Evolutionary conservation across 2,329 filamentous ascomycete species (phyloP).

Genomic region (Pseudocercospora fuligena): DNA sequence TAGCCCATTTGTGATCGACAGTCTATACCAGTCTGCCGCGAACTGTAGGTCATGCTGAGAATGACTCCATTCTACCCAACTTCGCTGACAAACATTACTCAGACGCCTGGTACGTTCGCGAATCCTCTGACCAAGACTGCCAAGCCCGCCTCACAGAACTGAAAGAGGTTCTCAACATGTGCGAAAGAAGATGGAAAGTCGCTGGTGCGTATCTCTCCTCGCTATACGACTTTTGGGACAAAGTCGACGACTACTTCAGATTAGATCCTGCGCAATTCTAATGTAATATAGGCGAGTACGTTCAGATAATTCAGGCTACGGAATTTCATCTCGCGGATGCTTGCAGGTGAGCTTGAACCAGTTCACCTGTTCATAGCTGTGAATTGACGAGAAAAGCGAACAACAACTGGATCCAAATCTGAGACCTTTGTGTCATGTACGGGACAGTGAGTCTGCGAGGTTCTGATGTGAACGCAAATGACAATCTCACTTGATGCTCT

Average conservation of each 20-base stretch:
- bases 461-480: not conserved
- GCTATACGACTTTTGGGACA: constrained; percentile 20
- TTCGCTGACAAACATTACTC: not conserved
- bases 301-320: constrained; percentile 30
- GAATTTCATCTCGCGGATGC: constrained; percentile 29
- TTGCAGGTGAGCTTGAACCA: constrained; percentile 19
- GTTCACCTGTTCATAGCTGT: no score
- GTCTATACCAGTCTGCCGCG: constrained; percentile 43
- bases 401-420: constrained; percentile 12
- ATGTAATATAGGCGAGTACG: constrained; percentile 27
- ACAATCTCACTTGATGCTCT: no score
- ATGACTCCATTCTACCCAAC: not conserved
- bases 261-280: constrained; percentile 2
- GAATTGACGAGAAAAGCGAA: constrained; percentile 7
- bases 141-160: constrained; percentile 29
- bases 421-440: constrained; percentile 7
- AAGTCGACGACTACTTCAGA: not conserved
- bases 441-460: constrained; percentile 1
- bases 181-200: constrained; percentile 33
- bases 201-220: constrained; percentile 33
- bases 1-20: constrained; percentile 38
- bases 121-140: constrained; percentile 36
- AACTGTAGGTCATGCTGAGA: constrained; percentile 33
- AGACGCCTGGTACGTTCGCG: constrained; percentile 41
- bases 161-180: constrained; percentile 32